Evolutionary conservation across 2,329 filamentous ascomycete species (phyloP), one percentile per base, ranked within the genome.

Genomic region (Neofusicoccum kwambonambiense): DNA sequence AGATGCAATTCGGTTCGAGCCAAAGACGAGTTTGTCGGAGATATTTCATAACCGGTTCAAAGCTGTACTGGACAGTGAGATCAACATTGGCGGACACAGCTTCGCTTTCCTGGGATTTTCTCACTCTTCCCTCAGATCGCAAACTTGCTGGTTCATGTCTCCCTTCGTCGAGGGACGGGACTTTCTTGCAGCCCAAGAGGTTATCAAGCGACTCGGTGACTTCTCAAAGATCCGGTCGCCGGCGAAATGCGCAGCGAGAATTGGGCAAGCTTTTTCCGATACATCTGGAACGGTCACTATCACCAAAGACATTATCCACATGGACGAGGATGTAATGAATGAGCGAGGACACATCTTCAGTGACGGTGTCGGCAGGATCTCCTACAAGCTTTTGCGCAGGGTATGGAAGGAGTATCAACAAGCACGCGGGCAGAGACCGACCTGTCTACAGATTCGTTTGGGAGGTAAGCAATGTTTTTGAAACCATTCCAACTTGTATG

Each of bases 281-380:
- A 93, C 91, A 0, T 86, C 86, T 1, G 87, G 82, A 47, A 85
- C 89, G 0, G 78, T 93, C 0, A 74, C 81, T 0, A 75, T 89
- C 13, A 70, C 72, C 19, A 69, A 65, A 4, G 68, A 76, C 3
- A 51, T 15, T 1, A 39, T 65, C 7, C 61, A 69, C 74, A 61
- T 69, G 22, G 1, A 69, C 74, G 5, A 56, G 66, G 87, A 91
- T 65, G 79, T 91, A 1, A 79, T 83, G 65, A 73, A 75, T n/a
- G 31, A 60, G 2, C 84, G 83, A 11, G 78, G 76, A 0, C 83
- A 87, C 4, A 82, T 88, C 0, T 96, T 95, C 73, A 93, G 89
- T 66, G 92, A 95, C 71, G 92, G 92, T 1, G 89, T 91, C 1
- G 92, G 92, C 0, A 92, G 87, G 0, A 86, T 95, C 4, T 94